These are phyloP conservation scores for Zalaria obscura DNA, from an alignment of 2,329 filamentous ascomycete genomes.

Conservation along the genomic window DNA sequence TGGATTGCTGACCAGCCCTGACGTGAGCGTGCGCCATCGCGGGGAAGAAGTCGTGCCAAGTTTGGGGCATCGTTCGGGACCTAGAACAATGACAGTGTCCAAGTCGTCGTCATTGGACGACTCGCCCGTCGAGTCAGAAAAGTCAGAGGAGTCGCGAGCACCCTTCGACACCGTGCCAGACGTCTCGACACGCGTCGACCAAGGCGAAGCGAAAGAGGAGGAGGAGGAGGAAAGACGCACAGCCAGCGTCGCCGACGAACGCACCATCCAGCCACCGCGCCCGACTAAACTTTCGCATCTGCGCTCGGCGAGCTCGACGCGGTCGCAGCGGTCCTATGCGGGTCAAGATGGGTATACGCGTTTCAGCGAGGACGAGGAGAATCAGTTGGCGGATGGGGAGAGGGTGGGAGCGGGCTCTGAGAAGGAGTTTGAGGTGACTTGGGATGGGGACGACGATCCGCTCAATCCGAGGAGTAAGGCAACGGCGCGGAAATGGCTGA, in stretches of 20 bases:
- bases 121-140: not conserved
- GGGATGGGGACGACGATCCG: conserved; percentile 62
- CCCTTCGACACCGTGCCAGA: conserved; percentile 3
- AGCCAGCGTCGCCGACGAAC: not conserved
- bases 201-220: not conserved
- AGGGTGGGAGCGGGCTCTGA: not conserved
- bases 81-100: too few species aligned
- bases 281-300: not conserved
- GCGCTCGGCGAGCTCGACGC: not conserved
- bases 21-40: too few species aligned
- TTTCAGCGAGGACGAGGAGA: conserved; percentile 3
- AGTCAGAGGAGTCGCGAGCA: not conserved
- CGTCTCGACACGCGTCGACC: not conserved
- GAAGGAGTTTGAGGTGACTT: conserved; percentile 53
- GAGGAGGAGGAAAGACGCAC: not conserved
- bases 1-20: too few species aligned
- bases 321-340: not conserved
- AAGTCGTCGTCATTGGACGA: not conserved
- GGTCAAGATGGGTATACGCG: not conserved
- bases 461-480: conserved; percentile 58
- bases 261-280: not conserved
- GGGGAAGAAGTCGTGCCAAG: too few species aligned
- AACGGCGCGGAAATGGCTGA: conserved; percentile 55
- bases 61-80: too few species aligned
- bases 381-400: not conserved